Conservation (phyloP, 148 eudicot genomes). For the Talinum fruticosum region DNA sequence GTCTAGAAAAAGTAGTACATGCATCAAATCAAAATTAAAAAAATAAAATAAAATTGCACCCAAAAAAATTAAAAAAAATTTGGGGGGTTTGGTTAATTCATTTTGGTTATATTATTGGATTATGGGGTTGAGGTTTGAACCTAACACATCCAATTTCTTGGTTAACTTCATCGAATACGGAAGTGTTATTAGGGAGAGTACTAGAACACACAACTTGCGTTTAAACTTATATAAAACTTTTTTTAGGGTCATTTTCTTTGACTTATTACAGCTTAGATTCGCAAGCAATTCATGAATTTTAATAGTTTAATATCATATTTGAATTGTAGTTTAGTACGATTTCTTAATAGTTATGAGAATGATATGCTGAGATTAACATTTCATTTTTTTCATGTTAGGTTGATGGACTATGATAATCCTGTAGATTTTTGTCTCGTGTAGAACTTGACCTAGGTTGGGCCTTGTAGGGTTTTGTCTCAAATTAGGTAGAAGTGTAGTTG, state of each 20-base stretch:
- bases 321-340: too few species aligned
- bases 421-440: too few species aligned
- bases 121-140: background rate
- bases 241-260: background rate
- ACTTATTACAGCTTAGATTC: too few species aligned
- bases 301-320: too few species aligned
- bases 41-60: background rate
- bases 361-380: too few species aligned
- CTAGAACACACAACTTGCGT: background rate
- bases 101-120: background rate
- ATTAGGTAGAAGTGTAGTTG: too few species aligned
- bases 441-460: too few species aligned
- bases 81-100: background rate
- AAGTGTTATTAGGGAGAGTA: background rate
- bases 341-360: too few species aligned
- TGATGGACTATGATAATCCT: too few species aligned
- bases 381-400: too few species aligned
- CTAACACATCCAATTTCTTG: background rate
- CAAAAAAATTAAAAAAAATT: background rate
- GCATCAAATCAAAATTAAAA: background rate
- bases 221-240: background rate
- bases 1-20: slow-evolving; percentile 5
- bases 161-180: background rate
- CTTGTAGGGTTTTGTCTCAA: too few species aligned
- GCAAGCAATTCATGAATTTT: too few species aligned